Evolutionary conservation across 2,329 filamentous ascomycete species (phyloP).

Genomic region (Hypoxylon sp.): DNA sequence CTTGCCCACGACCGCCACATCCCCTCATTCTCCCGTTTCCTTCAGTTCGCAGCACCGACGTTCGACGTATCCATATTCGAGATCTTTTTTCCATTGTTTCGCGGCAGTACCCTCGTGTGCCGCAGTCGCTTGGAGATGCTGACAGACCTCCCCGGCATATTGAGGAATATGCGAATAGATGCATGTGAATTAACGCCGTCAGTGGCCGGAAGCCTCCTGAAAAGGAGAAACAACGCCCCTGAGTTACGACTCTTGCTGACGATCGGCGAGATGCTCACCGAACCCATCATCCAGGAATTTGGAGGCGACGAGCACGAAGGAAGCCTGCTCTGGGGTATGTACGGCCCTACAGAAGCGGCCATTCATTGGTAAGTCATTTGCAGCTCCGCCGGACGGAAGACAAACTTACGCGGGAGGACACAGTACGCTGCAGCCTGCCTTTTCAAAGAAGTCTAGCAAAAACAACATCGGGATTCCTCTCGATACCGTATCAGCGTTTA

Average conservation of each 20-base stretch:
- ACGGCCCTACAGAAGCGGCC: constrained; percentile 91
- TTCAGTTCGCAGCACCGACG: constrained; percentile 92
- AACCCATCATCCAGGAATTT: constrained; percentile 83
- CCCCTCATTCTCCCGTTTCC: constrained; percentile 81
- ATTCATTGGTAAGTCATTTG: constrained; percentile 79
- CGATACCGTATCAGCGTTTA: constrained; percentile 83
- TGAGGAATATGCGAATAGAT: constrained; percentile 78
- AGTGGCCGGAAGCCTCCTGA: constrained; percentile 83
- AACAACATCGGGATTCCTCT: constrained; percentile 83
- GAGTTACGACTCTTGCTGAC: constrained; percentile 80
- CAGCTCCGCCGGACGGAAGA: not conserved
- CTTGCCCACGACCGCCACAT: constrained; percentile 85
- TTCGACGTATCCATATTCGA: constrained; percentile 97
- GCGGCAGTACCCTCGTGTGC: constrained; percentile 80
- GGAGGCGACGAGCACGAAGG: constrained; percentile 67
- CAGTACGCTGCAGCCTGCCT: constrained; percentile 78
- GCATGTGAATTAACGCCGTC: constrained; percentile 92
- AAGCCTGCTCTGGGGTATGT: constrained; percentile 91
- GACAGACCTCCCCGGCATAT: constrained; percentile 77
- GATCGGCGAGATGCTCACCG: constrained; percentile 93
- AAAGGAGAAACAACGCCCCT: constrained; percentile 76
- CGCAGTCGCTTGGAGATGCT: constrained; percentile 79
- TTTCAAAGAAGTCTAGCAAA: constrained; percentile 69
- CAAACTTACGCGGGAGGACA: constrained; percentile 19
- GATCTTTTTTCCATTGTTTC: constrained; percentile 88